A percentile compares a stretch with the other conserved stretches of the same genome.
phyloP scores from a whole-genome alignment of 2,329 filamentous ascomycete species.

The Talaromyces sp. region DNA sequence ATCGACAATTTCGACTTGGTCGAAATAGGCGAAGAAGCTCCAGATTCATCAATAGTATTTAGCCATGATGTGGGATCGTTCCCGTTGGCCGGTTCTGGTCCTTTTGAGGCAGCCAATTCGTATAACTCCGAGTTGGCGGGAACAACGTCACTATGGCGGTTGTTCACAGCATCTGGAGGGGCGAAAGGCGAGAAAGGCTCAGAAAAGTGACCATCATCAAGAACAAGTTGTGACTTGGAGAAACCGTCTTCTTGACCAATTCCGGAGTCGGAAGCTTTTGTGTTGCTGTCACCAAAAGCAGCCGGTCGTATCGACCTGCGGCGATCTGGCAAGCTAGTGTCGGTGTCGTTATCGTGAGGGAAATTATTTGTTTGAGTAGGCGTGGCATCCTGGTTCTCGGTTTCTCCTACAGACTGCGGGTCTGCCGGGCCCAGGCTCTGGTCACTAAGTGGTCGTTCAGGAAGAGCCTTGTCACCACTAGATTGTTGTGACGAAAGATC shows the following conservation, averaged over 20 bases:
- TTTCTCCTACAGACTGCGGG: neutral
- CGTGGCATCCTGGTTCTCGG: neutral
- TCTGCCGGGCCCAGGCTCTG: constrained; percentile 9
- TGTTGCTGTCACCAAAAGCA: neutral
- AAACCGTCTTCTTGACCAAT: neutral
- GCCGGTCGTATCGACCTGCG: neutral
- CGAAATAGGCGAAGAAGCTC: constrained; percentile 71
- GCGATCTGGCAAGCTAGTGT: neutral
- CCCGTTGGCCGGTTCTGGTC: constrained; percentile 51
- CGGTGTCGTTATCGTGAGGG: neutral
- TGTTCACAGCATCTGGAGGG: constrained; percentile 19
- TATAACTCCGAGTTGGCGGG: neutral
- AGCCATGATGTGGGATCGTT: constrained; percentile 85
- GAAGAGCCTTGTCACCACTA: constrained; percentile 69
- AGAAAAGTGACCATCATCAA: neutral
- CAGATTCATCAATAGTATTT: constrained; percentile 90
- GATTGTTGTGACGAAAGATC: constrained; percentile 44
- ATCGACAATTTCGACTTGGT: constrained; percentile 72
- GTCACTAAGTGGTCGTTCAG: constrained; percentile 61
- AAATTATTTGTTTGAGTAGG: neutral
- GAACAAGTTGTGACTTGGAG: neutral
- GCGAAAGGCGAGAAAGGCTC: constrained; percentile 61
- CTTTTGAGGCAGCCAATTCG: neutral
- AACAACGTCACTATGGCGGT: neutral
- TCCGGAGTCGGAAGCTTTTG: neutral